Base-by-base conservation (phyloP, 768 basidiomycete species). In the Leucogyrophana mollusca region DNA sequence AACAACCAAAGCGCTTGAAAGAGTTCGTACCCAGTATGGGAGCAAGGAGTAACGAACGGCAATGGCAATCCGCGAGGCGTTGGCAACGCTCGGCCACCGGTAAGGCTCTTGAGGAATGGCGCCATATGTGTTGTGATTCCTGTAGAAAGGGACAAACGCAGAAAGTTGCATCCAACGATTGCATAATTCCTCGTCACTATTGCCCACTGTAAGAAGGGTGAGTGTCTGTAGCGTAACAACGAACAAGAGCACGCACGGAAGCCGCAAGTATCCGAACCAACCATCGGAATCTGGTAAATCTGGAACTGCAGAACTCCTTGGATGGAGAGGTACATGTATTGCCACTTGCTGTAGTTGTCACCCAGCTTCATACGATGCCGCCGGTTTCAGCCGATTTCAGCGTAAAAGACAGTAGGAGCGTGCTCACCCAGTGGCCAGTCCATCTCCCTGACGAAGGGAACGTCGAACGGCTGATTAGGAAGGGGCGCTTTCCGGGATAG, bases 241-340 rank as follows among this genome's bases (percentile, higher is more conserved):
- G 37, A 43, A 24, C 25, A 49, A 3, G 20, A 8, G 37, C 45
- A 64, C 73, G 47, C 53, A 77, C 73, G 72, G 68, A 84, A 84
- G 16, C 82, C 83, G 60, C 83, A 85, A 17, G 81, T 79, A 57
- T 89, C 86, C 6, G 85, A 81, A 11, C 86, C 87, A 20, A 86
- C 85, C 63, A 87, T 81, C 0, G 85, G 85, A 43, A 85, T 80
- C 55, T 82, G 80, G 73, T 83, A 87, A 14, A 87, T 58, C 63
- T 85, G 83, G 74, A 87, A 87, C 64, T 87, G 84, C 25, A 87
- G 71, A n/a, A 84, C 69, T 24, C 84, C 83, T 66, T 85, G 76
- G 47, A 87, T 81, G 49, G 71, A 82, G 54, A 73, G 72, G 46
- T 74, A 68, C 69, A 87, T 75, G 64, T 82, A 85, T 34, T 73